Evolutionary conservation across 108 stramenopile species (phyloP), one percentile per base, ranked within the genome.

Genomic region (Bacterosira constricta): DNA sequence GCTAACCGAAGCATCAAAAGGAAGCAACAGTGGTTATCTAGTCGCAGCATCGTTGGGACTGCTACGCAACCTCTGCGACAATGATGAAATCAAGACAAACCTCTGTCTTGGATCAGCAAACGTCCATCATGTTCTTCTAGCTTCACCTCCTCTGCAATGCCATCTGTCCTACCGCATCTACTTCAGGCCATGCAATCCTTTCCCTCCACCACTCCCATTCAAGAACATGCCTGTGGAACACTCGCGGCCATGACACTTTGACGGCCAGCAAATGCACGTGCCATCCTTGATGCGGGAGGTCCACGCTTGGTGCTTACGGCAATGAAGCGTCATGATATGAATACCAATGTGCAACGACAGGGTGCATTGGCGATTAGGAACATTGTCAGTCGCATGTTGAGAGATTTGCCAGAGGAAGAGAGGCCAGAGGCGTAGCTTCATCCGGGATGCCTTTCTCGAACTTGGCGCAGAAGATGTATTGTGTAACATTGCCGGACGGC

Each of bases 201-300:
- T 57, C 56, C 38, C 15, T 59, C 57, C 23, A 55, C 35, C 1
- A 52, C 83, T 13, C 32, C 25, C 18, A 29, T 96, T 6, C 86
- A 89, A 67, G 93, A 96, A 77, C 92, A 96, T 74, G 91, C 73
- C 4, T 89, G 89, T 79, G 96, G 88, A 12, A 90, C 90, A 29
- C 41, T 96, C 13, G 94, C 87, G 1, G 90, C 91, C 66, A 95
- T 95, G 93, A 85, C 93, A 6, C 63, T 96, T 27, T 86, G 96
- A 18, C 72, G 86, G 35, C 96, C 96, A 4, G 56, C 80, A 13
- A 95, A 95, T 83, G 90, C 87, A 1, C 57, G 53, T 34, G 45
- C 63, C 37, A 90, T 95, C 37, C 71, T 91, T 17, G 44, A 85
- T 21, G 57, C 51, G 25, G 77, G 60, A 60, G 83, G 77, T 30